Evolutionary conservation across 768 basidiomycete genomes (phyloP).

Genomic region (Suillus lakei): DNA sequence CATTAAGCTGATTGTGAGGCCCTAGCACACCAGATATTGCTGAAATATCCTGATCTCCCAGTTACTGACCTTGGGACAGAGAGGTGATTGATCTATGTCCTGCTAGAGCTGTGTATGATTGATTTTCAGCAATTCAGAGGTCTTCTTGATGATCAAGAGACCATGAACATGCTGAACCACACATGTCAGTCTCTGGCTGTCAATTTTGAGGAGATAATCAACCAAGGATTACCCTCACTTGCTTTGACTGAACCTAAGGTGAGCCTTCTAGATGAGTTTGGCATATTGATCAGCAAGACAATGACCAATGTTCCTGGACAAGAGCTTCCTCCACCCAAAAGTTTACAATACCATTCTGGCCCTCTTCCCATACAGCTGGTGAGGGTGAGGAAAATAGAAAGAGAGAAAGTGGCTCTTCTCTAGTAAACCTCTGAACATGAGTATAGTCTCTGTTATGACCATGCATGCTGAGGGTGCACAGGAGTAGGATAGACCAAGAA

Average conservation of each 20-base stretch:
- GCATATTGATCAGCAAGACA: not conserved
- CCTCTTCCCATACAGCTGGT: not conserved
- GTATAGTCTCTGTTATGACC: no score
- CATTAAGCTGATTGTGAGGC: not conserved
- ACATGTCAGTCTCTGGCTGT: not conserved
- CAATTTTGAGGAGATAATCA: not conserved
- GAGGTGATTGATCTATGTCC: not conserved
- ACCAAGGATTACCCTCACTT: slow-evolving; percentile 42
- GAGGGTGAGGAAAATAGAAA: no score
- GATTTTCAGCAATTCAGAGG: slow-evolving; percentile 58
- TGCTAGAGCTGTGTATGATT: slow-evolving; percentile 13
- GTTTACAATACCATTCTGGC: not conserved
- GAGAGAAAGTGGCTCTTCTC: no score
- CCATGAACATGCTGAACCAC: slow-evolving; percentile 54
- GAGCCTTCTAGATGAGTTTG: not conserved
- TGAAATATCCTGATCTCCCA: not conserved
- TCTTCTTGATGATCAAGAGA: slow-evolving; percentile 63
- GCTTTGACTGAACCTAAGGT: not conserved
- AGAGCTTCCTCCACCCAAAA: not conserved
- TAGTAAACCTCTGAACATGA: no score
- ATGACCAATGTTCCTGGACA: not conserved
- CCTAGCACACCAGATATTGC: not conserved
- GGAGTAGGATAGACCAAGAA: no score
- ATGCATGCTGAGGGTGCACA: no score
- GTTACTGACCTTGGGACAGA: not conserved